These are phyloP conservation scores for Asterophora parasitica DNA, from an alignment of 768 basidiomycete genomes.

Conservation along the genomic window DNA sequence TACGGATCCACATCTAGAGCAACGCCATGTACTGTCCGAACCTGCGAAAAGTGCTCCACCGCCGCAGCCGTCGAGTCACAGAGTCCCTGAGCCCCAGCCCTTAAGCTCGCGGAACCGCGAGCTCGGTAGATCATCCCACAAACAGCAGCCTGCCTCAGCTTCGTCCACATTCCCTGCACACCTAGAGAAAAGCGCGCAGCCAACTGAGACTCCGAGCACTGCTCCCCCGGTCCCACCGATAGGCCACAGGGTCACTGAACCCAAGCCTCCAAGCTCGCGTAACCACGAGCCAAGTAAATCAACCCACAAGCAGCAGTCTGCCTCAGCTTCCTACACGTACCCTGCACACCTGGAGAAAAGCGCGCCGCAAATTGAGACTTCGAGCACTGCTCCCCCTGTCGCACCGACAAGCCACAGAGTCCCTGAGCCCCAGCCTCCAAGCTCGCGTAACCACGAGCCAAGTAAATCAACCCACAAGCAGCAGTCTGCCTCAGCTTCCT, in stretches of 20 bases:
- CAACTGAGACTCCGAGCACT: not conserved
- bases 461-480: constrained; percentile 3
- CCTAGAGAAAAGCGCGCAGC: no score
- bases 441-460: not conserved
- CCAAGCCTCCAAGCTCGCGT: not conserved
- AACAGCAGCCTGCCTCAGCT: not conserved
- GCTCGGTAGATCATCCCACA: constrained; percentile 1
- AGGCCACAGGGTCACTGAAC: not conserved
- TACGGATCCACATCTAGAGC: not conserved
- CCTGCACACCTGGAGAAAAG: not conserved
- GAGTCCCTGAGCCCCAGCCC: not conserved
- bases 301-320: constrained; percentile 2
- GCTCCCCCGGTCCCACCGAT: not conserved
- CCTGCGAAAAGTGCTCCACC: not conserved
- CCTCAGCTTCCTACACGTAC: not conserved
- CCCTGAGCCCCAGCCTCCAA: not conserved
- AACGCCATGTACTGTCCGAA: not conserved
- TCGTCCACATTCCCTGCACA: not conserved
- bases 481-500: not conserved
- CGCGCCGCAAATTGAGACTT: no score
- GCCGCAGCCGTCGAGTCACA: not conserved
- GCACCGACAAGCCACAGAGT: not conserved
- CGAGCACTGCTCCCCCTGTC: not conserved
- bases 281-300: constrained; percentile 1
- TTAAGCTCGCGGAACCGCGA: not conserved